Evolutionary conservation across 2,329 filamentous ascomycete genomes (phyloP).

Genomic region (Cephalotrichum gorgonifer): DNA sequence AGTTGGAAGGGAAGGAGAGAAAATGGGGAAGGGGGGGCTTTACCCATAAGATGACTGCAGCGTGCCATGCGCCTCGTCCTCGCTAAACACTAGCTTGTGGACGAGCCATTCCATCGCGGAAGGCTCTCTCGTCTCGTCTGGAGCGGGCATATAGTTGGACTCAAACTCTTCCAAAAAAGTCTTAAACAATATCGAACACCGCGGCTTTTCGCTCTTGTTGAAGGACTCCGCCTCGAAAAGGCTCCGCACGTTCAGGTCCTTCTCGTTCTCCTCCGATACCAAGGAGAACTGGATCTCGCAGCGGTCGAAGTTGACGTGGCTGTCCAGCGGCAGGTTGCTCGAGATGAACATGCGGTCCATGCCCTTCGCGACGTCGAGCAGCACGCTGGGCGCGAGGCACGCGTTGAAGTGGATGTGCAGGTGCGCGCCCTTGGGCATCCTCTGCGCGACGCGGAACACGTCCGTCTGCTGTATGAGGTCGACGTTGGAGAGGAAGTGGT

Average conservation of each 20-base stretch:
- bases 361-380: constrained; percentile 43
- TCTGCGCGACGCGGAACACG: constrained; percentile 43
- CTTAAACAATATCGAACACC: constrained; percentile 30
- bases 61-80: constrained; percentile 46
- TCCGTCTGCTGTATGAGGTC: constrained; percentile 43
- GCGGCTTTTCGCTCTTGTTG: constrained; percentile 30
- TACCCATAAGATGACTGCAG: constrained; percentile 44
- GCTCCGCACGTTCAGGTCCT: too few species aligned
- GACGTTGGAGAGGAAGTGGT: constrained; percentile 49
- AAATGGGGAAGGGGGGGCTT: constrained; percentile 14
- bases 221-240: too few species aligned
- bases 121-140: too few species aligned
- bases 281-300: constrained; percentile 57
- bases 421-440: constrained; percentile 62
- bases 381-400: constrained; percentile 50
- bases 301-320: constrained; percentile 31
- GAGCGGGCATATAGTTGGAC: constrained; percentile 12
- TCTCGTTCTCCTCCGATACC: constrained; percentile 22
- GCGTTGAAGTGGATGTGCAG: constrained; percentile 72
- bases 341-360: constrained; percentile 61
- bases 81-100: constrained; percentile 51
- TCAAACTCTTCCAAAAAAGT: constrained; percentile 27
- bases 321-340: constrained; percentile 39
- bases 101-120: constrained; percentile 53
- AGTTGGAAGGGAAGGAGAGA: too few species aligned